phyloP scores from a whole-genome alignment of 768 basidiomycete genomes.

The Russula foetens region DNA sequence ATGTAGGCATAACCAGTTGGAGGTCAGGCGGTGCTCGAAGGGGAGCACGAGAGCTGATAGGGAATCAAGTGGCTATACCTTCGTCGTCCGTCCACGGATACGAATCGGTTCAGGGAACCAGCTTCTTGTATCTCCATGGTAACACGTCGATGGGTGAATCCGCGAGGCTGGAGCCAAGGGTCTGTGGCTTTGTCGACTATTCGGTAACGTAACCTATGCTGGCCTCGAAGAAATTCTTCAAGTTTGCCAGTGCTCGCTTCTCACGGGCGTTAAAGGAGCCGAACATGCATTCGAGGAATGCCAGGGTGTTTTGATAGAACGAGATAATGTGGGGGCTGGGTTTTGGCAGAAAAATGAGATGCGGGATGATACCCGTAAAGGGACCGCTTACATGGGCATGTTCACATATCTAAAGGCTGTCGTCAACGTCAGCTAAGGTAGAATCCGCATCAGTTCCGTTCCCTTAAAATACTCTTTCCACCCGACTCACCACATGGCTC shows the following conservation, averaged over 20 bases:
- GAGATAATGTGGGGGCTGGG: neutral
- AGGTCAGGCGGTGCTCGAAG: no score
- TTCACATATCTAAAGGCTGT: constrained; percentile 26
- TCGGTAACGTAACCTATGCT: constrained; percentile 28
- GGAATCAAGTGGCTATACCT: constrained; percentile 22
- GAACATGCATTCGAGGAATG: constrained; percentile 25
- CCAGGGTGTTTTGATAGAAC: constrained; percentile 21
- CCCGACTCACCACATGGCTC: constrained; percentile 25
- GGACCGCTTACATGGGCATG: constrained; percentile 23
- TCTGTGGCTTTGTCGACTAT: constrained; percentile 30
- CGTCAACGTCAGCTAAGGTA: constrained; percentile 23
- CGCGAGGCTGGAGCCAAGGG: constrained; percentile 40
- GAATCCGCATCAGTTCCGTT: neutral
- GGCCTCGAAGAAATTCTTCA: constrained; percentile 16
- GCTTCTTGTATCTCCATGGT: constrained; percentile 33
- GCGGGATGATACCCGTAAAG: no score
- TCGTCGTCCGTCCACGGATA: constrained; percentile 55
- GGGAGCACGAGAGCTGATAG: no score
- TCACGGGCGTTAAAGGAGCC: constrained; percentile 24
- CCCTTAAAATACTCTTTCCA: neutral
- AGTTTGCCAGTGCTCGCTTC: constrained; percentile 20
- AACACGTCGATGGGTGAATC: constrained; percentile 48
- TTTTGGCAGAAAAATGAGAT: neutral
- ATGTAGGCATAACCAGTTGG: no score
- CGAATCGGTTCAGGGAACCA: constrained; percentile 30